These are phyloP conservation scores for Neofusicoccum umdonicola DNA, from an alignment of 2,329 filamentous ascomycete genomes.

Conservation along the genomic window DNA sequence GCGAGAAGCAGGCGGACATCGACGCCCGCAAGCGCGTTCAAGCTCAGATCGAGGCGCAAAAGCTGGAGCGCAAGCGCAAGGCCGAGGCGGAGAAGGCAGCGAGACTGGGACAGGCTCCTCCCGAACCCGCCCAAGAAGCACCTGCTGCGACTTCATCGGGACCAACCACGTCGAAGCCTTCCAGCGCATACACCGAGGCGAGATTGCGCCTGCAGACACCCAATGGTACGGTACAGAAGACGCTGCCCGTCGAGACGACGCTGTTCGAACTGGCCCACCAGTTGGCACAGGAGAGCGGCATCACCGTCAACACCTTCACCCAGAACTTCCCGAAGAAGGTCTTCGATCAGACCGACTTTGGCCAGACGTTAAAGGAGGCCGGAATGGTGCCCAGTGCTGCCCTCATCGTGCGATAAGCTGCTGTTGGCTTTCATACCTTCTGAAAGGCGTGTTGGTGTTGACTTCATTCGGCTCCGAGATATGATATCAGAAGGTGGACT, in stretches of 20 bases:
- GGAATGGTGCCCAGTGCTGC: constrained; percentile 89
- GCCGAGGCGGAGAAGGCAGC: constrained; percentile 81
- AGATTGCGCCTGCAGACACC: constrained; percentile 77
- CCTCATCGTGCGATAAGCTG: constrained; percentile 62
- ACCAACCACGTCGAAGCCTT: constrained; percentile 58
- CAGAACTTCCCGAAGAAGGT: constrained; percentile 86
- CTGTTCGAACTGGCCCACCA: constrained; percentile 86
- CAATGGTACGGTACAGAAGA: constrained; percentile 78
- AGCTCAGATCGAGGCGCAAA: constrained; percentile 92
- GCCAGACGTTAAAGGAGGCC: constrained; percentile 88
- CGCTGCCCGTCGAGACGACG: constrained; percentile 82
- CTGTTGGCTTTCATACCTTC: not conserved
- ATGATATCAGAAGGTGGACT: not conserved
- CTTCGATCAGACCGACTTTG: constrained; percentile 70
- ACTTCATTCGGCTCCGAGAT: not conserved
- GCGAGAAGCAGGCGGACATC: constrained; percentile 81
- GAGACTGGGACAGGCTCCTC: constrained; percentile 68
- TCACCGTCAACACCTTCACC: constrained; percentile 71
- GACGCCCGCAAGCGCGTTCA: constrained; percentile 86
- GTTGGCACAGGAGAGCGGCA: constrained; percentile 67
- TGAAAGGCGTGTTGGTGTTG: not conserved
- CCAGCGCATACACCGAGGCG: constrained; percentile 73
- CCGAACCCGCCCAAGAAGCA: constrained; percentile 49
- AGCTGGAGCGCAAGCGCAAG: constrained; percentile 81
- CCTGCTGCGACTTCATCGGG: constrained; percentile 47